Evolutionary conservation across 345 rosid genomes (phyloP).

Genomic region (Turnera subulata): DNA sequence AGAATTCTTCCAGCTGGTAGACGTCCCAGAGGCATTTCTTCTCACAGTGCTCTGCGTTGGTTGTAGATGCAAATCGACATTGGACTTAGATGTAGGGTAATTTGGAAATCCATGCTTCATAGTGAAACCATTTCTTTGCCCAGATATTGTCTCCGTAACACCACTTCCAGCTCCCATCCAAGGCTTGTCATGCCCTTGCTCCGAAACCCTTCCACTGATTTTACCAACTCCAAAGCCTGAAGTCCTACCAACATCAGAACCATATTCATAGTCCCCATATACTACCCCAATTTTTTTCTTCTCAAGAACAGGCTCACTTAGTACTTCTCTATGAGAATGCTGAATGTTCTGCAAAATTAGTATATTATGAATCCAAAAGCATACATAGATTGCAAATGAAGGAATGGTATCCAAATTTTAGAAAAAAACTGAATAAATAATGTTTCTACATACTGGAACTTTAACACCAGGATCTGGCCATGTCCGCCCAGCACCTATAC

Average conservation of each 20-base stretch:
- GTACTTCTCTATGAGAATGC: conserved; percentile 46
- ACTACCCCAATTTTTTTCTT: conserved; percentile 45
- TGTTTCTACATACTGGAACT: conserved; percentile 45
- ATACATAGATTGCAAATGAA: conserved; percentile 1
- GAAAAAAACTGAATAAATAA: conserved; percentile 9
- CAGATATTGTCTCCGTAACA: conserved; percentile 46
- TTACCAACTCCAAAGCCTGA: conserved; percentile 52
- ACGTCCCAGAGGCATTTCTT: conserved; percentile 36
- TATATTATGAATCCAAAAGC: conserved; percentile 12
- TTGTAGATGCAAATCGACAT: conserved; percentile 35
- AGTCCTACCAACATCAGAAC: conserved; percentile 54
- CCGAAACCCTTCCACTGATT: conserved; percentile 45
- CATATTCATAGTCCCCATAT: conserved; percentile 57
- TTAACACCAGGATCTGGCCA: conserved; percentile 59
- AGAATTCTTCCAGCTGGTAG: conserved; percentile 85
- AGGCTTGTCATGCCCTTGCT: conserved; percentile 54
- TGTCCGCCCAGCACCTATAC: conserved; percentile 37
- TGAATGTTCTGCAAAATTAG: conserved; percentile 40
- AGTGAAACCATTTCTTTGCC: conserved; percentile 59
- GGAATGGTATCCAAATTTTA: background rate
- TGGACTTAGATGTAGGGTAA: conserved; percentile 42
- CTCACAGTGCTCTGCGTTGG: conserved; percentile 31
- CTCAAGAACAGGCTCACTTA: conserved; percentile 48
- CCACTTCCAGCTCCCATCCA: conserved; percentile 54
- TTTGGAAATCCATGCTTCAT: conserved; percentile 49